Evolutionary conservation across 148 eudicot species (phyloP).

Genomic region (Chenopodium berlandieri): DNA sequence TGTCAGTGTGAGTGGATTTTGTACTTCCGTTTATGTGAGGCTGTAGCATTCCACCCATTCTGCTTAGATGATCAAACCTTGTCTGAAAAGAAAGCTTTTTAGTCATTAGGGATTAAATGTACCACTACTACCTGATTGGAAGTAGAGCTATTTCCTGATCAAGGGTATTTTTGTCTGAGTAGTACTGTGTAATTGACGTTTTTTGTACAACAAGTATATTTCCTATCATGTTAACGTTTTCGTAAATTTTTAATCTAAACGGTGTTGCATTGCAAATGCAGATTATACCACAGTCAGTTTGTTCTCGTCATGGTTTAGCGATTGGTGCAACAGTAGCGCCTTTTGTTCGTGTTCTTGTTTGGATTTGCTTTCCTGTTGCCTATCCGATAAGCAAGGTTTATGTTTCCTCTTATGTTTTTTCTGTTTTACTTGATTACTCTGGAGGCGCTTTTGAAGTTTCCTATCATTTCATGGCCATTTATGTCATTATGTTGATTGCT

Average conservation of each 20-base stretch:
- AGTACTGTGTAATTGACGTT: not conserved
- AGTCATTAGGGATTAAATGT: not conserved
- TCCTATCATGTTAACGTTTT: not conserved
- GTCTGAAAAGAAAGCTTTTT: not conserved
- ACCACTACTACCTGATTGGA: not conserved
- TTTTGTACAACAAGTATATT: not conserved
- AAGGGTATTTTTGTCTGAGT: not conserved
- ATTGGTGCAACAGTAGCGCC: constrained; percentile 94
- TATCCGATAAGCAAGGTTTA: constrained; percentile 97
- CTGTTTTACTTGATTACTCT: not conserved
- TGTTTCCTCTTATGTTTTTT: not conserved
- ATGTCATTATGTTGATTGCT: constrained; percentile 13
- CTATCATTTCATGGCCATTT: not conserved
- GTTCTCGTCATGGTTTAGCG: constrained; percentile 89
- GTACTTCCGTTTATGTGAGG: not conserved
- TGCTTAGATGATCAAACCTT: not conserved
- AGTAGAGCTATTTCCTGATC: not conserved
- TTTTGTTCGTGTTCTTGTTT: constrained; percentile 86
- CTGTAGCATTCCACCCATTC: not conserved
- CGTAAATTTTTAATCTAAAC: not conserved
- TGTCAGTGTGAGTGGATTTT: not conserved
- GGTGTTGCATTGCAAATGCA: constrained; percentile 34
- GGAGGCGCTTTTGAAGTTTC: not conserved
- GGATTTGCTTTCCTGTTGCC: constrained; percentile 91
- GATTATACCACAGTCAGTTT: constrained; percentile 95